phyloP scores from a whole-genome alignment of 2,329 filamentous ascomycete genomes.

The Karstenula rhodostoma region DNA sequence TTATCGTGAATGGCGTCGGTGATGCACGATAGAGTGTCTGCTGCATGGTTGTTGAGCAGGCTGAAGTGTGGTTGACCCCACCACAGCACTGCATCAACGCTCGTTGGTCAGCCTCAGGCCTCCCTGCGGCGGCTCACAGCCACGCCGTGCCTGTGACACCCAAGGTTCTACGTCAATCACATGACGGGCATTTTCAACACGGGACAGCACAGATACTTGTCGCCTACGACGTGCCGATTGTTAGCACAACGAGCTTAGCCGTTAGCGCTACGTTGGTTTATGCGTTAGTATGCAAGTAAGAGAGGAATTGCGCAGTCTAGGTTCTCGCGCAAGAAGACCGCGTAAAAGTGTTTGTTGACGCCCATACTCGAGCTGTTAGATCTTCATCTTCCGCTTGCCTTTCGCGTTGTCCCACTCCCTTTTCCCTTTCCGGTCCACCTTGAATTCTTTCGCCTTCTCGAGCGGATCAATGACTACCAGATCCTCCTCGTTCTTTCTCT shows the following conservation, averaged over 20 bases:
- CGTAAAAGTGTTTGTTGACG: not conserved
- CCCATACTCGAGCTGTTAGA: not conserved
- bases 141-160: conserved; percentile 10
- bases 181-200: not conserved
- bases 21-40: conserved; percentile 9
- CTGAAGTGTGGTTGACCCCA: conserved; percentile 12
- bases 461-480: conserved; percentile 91
- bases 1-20: not conserved
- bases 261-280: not conserved
- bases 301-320: not conserved
- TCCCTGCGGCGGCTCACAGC: not conserved
- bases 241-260: not conserved
- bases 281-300: not conserved
- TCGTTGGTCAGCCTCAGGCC: not conserved
- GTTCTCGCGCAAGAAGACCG: no score
- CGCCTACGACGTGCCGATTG: not conserved
- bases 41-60: conserved; percentile 6
- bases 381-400: conserved; percentile 32
- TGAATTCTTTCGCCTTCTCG: conserved; percentile 78
- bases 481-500: conserved; percentile 89
- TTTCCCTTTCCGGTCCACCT: conserved; percentile 62
- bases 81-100: not conserved
- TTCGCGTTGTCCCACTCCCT: conserved; percentile 39
- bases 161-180: conserved; percentile 14
- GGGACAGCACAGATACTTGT: not conserved